Evolutionary conservation across 2,329 filamentous ascomycete species (phyloP).

Genomic region (Epichloe glyceriae): DNA sequence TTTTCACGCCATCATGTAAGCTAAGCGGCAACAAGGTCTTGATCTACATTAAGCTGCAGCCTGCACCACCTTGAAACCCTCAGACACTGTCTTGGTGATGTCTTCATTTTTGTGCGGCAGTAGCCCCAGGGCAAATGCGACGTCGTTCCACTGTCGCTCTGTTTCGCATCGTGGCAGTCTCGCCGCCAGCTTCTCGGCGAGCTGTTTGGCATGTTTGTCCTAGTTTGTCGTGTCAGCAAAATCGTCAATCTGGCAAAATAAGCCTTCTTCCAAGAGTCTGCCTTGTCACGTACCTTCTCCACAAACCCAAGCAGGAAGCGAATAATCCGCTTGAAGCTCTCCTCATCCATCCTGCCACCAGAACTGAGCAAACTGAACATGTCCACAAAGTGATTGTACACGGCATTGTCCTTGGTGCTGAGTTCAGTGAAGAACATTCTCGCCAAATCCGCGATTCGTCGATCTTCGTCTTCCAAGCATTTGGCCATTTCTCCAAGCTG

Average conservation of each 20-base stretch:
- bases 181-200: constrained; percentile 84
- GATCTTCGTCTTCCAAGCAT: constrained; percentile 92
- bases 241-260: constrained; percentile 10
- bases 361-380: constrained; percentile 93
- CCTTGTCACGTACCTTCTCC: constrained; percentile 61
- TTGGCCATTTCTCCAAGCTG: constrained; percentile 99
- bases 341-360: constrained; percentile 68
- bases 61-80: constrained; percentile 64
- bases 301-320: constrained; percentile 93
- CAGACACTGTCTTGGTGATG: constrained; percentile 61
- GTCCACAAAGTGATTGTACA: constrained; percentile 98
- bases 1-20: neutral
- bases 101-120: constrained; percentile 91
- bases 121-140: constrained; percentile 79
- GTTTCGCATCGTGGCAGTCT: constrained; percentile 75
- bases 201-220: constrained; percentile 95
- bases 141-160: constrained; percentile 95
- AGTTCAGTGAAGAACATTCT: constrained; percentile 98
- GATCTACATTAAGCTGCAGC: constrained; percentile 36
- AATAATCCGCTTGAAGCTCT: constrained; percentile 73
- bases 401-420: constrained; percentile 94
- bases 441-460: constrained; percentile 82
- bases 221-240: constrained; percentile 21
- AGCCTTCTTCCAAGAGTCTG: constrained; percentile 3
- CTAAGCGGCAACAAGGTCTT: neutral